Evolutionary conservation across 1,139 yeast genomes (phyloP), one percentile per base, ranked within the genome.

Genomic region (Hemisphaericaspora xylanilytica): DNA sequence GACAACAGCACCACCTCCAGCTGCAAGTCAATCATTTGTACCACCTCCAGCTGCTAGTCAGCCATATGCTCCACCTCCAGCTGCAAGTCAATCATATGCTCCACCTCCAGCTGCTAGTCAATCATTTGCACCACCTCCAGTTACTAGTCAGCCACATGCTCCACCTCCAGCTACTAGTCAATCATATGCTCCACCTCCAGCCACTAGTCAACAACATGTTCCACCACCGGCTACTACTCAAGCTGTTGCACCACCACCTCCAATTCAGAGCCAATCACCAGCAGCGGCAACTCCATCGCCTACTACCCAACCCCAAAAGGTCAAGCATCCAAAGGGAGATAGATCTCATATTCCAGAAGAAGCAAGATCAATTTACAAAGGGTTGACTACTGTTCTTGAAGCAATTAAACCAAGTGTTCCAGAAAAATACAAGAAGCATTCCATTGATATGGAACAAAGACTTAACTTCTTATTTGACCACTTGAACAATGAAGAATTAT

Each of bases 381-480:
- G 69, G 18, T 72, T 92, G 44, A 67, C 70, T 17, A 58, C 62
- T 5, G 80, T 80, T 48, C 62, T 86, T 48, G 76, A 71, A 32
- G 71, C 78, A 17, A 80, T 87, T 18, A 78, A 81, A 51, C 95
- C 96, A 15, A 69, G 70, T 35, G 76, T 89, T 36, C 96, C 97
- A 16, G 85, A 79, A 40, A 82, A 78, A 57, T 88, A 78, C 56
- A 61, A 73, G 28, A 83, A 80, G 47, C 97, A 89, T 55, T 78
- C 85, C 36, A 70, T 68, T 38, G 97, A 92, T 58, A 82, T 95
- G 59, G 92, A 81, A 51, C 84, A 84, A 65, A 78, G 97, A 59
- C 66, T 92, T 44, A 76, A 79, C 49, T 75, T 88, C 42, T 70
- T 92, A 52, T 88, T 77, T 59, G 92, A 83, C 51, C 92, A 83